phyloP scores from a whole-genome alignment of 441 rosid species.

The Pelargonium fulgidum region DNA sequence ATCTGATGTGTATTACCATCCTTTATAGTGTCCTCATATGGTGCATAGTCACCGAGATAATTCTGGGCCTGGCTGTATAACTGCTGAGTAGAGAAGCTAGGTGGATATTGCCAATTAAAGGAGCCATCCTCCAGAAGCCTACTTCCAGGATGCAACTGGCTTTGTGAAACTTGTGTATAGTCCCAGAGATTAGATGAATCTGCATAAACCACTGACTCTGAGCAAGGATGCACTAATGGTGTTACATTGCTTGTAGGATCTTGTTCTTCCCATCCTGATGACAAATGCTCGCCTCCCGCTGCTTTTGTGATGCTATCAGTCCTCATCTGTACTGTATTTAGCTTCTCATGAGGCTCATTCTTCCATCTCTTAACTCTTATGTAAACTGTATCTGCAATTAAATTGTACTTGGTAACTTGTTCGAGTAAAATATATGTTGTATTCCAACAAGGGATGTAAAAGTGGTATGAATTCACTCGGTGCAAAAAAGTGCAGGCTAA shows the following conservation, averaged over 20 bases:
- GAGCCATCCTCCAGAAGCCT: conserved; percentile 11
- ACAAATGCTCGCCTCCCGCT: conserved; percentile 19
- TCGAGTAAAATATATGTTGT: too few relatives aligned
- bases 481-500: background rate
- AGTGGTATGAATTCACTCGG: background rate
- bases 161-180: conserved; percentile 8
- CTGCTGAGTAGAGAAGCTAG: conserved; percentile 15
- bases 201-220: conserved; percentile 21
- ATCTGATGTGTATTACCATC: conserved; percentile 17
- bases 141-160: conserved; percentile 5
- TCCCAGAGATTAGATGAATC: conserved; percentile 11
- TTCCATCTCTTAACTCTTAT: conserved; percentile 20
- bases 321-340: conserved; percentile 3
- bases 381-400: conserved; percentile 21
- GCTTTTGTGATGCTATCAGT: background rate
- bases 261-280: conserved; percentile 20
- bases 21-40: conserved; percentile 10
- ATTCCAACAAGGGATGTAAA: too few relatives aligned
- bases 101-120: conserved; percentile 12
- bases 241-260: conserved; percentile 18
- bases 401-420: too few relatives aligned
- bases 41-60: conserved; percentile 7
- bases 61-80: conserved; percentile 2
- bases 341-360: conserved; percentile 21
- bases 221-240: conserved; percentile 20